Percentiles rank a stretch among this genome's conserved stretches.
These are phyloP conservation scores for Theileria parva DNA, from an alignment of 169 alveolate genomes.

Conservation along the genomic window DNA sequence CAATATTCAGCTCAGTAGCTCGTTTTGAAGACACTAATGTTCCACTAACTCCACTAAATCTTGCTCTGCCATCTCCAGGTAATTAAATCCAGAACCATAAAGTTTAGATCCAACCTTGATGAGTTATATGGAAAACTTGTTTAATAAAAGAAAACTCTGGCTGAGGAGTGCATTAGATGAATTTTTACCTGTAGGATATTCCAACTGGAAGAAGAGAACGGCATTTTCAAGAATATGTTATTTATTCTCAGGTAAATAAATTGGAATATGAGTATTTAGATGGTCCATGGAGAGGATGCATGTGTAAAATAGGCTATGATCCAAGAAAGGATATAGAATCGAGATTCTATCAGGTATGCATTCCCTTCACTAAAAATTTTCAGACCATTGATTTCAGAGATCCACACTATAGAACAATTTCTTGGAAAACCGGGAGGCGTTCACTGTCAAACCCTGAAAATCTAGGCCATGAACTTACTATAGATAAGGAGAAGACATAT, in stretches of 20 bases:
- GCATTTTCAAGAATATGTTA: conserved; percentile 63
- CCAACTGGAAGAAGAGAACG: conserved; percentile 60
- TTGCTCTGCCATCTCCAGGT: conserved; percentile 49
- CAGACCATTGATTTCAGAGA: conserved; percentile 65
- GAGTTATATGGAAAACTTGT: conserved; percentile 30
- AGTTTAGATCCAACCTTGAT: conserved; percentile 31
- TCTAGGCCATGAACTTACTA: background rate
- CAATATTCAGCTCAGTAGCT: conserved; percentile 52
- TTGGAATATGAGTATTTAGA: conserved; percentile 9
- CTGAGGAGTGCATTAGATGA: conserved; percentile 51
- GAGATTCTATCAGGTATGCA: conserved; percentile 46
- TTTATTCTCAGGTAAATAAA: conserved; percentile 48
- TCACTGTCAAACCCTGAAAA: background rate
- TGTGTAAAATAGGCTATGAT: conserved; percentile 63
- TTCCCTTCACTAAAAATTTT: background rate
- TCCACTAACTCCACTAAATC: conserved; percentile 48
- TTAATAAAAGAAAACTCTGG: conserved; percentile 51
- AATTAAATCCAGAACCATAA: background rate
- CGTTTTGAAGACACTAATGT: conserved; percentile 43
- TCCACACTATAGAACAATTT: conserved; percentile 60
- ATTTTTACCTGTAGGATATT: conserved; percentile 26
- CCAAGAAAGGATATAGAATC: conserved; percentile 54
- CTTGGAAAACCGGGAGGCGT: conserved; percentile 60
- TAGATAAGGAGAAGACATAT: conserved; percentile 29
- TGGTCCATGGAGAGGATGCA: conserved; percentile 70